Percentiles rank a stretch among this genome's conserved stretches.
Conservation (phyloP, 2,329 filamentous ascomycete species). For the Albifimbria verrucaria region DNA sequence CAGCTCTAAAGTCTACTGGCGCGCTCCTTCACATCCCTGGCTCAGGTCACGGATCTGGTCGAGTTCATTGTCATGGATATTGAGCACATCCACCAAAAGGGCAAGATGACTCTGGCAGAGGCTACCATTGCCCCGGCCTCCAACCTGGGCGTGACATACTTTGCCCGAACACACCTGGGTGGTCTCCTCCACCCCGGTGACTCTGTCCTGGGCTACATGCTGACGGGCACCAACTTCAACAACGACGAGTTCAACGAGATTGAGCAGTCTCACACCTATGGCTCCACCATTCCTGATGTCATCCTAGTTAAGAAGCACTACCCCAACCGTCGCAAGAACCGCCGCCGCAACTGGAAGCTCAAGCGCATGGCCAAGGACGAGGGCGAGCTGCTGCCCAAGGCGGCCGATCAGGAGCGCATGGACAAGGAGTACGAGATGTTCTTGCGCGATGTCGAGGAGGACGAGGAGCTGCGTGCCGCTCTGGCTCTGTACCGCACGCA, state of each 20-base stretch:
- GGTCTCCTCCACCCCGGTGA: conserved; percentile 83
- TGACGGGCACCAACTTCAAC: conserved; percentile 91
- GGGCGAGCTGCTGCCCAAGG: conserved; percentile 79
- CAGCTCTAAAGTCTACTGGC: conserved; percentile 81
- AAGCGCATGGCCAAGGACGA: conserved; percentile 92
- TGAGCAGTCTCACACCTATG: conserved; percentile 72
- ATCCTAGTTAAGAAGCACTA: conserved; percentile 97
- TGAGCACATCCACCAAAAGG: conserved; percentile 71
- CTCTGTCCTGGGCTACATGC: conserved; percentile 89
- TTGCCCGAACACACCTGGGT: conserved; percentile 86
- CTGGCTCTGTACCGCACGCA: conserved; percentile 81
- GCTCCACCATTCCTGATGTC: conserved; percentile 82
- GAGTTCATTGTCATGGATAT: conserved; percentile 97
- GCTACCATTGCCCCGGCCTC: conserved; percentile 82
- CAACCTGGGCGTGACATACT: conserved; percentile 84
- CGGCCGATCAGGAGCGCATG: conserved; percentile 82
- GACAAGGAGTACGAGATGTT: conserved; percentile 97
- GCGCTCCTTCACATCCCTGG: conserved; percentile 76
- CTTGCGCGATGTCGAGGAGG: conserved; percentile 93
- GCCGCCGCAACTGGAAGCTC: conserved; percentile 85
- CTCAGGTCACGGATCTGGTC: conserved; percentile 78
- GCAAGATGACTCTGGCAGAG: conserved; percentile 81
- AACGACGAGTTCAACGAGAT: conserved; percentile 80
- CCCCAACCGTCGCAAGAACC: conserved; percentile 75
- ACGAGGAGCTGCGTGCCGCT: conserved; percentile 79